Conservation (phyloP, 1,284 basidiomycete species). For the Marasmius tenuissimus region DNA sequence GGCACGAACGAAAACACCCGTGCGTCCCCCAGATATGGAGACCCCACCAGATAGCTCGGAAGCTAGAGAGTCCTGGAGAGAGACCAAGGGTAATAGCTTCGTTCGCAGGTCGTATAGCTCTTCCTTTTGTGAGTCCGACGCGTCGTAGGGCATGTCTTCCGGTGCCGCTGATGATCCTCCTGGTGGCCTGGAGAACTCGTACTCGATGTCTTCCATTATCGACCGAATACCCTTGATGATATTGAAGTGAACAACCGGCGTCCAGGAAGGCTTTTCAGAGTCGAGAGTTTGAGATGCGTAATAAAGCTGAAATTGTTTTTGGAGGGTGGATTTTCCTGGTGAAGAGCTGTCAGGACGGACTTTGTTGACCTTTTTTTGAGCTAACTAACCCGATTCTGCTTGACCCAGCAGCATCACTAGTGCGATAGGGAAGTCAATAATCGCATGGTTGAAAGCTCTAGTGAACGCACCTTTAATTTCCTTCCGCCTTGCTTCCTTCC, state of each 20-base stretch:
- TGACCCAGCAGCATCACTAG: slow-evolving; percentile 71
- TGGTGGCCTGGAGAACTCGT: slow-evolving; percentile 39
- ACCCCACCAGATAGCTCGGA: slow-evolving; percentile 67
- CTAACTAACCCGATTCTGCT: slow-evolving; percentile 58
- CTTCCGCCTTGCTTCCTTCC: slow-evolving; percentile 46
- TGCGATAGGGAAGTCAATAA: background rate
- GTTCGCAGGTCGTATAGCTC: slow-evolving; percentile 55
- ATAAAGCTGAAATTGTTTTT: slow-evolving; percentile 80
- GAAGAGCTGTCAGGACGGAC: no score
- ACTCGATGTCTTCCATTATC: slow-evolving; percentile 72
- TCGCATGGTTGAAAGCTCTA: background rate
- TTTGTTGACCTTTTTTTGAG: background rate
- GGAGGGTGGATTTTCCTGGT: slow-evolving; percentile 72
- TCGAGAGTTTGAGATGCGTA: slow-evolving; percentile 72
- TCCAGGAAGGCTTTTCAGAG: slow-evolving; percentile 69
- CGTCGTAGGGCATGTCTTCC: slow-evolving; percentile 19
- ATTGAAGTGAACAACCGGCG: slow-evolving; percentile 78
- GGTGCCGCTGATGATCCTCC: slow-evolving; percentile 9
- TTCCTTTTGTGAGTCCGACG: slow-evolving; percentile 32
- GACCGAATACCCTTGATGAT: slow-evolving; percentile 75
- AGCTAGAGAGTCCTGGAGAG: slow-evolving; percentile 66
- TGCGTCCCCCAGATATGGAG: slow-evolving; percentile 53
- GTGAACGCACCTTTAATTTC: slow-evolving; percentile 65
- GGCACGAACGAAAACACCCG: slow-evolving; percentile 63
- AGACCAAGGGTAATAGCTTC: slow-evolving; percentile 61